These are phyloP conservation scores for Fragaria vesca DNA, from an alignment of 306 rosid species.

Conservation along the genomic window DNA sequence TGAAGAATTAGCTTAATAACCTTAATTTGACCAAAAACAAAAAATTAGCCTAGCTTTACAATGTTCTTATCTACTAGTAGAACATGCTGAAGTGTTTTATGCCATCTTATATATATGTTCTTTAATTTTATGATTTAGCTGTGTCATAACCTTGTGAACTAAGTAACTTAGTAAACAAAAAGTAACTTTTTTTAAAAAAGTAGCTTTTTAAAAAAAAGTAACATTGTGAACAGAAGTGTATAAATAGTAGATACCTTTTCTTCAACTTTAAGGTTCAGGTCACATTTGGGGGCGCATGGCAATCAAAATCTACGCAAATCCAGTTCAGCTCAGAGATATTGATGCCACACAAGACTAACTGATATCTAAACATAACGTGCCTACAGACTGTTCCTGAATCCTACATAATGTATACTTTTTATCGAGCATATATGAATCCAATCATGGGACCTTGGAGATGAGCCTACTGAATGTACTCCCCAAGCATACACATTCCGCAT, in stretches of 20 bases:
- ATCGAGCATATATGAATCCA: background rate
- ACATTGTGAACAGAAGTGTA: no score
- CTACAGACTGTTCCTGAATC: background rate
- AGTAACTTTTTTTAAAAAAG: no score
- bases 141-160: no score
- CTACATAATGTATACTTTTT: background rate
- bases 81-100: no score
- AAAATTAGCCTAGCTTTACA: no score
- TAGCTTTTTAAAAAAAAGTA: no score
- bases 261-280: background rate
- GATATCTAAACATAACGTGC: background rate
- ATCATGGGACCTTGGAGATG: background rate
- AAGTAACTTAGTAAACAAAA: no score
- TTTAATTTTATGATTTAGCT: no score
- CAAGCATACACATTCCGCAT: slow-evolving; percentile 3
- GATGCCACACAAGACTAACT: background rate
- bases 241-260: background rate
- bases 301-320: background rate
- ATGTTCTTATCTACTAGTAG: no score
- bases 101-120: no score
- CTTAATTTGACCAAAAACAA: no score
- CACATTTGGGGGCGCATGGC: background rate
- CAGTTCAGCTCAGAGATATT: background rate
- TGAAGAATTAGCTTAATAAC: no score
- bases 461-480: background rate